phyloP scores from a whole-genome alignment of 768 basidiomycete genomes.

The Lactarius akahatsu region DNA sequence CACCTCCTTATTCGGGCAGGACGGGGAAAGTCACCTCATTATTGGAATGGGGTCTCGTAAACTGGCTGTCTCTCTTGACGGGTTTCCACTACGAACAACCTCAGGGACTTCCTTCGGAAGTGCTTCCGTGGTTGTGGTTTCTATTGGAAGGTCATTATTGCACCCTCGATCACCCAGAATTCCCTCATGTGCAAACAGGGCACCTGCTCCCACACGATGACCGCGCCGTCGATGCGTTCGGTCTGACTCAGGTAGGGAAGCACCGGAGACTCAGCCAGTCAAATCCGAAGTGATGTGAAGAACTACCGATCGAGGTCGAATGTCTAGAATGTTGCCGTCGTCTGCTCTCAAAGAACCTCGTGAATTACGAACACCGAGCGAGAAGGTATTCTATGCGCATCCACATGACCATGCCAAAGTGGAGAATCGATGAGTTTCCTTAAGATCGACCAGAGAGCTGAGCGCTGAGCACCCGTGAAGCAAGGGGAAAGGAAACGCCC shows the following conservation, averaged over 20 bases:
- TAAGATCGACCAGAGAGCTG: neutral
- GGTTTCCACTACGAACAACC: conserved; percentile 1
- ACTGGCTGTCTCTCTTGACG: conserved; percentile 8
- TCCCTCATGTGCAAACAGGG: conserved; percentile 13
- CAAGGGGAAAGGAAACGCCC: neutral
- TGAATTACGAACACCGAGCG: conserved; percentile 1
- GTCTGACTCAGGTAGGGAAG: conserved; percentile 21
- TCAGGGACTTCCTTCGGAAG: conserved; percentile 7
- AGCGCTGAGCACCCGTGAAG: conserved; percentile 2
- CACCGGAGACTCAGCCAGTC: conserved; percentile 16
- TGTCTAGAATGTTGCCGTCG: conserved; percentile 6
- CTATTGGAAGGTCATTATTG: conserved; percentile 10
- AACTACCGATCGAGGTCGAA: conserved; percentile 18
- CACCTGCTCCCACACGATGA: conserved; percentile 13
- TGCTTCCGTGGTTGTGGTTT: conserved; percentile 14
- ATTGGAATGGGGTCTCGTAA: conserved; percentile 6
- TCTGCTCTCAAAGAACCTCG: conserved; percentile 9
- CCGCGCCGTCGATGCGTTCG: conserved; percentile 12
- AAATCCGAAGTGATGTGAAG: conserved; percentile 17
- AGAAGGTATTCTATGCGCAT: conserved; percentile 9
- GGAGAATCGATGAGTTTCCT: neutral
- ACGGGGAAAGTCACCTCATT: conserved; percentile 13
- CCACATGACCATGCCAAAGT: conserved; percentile 6
- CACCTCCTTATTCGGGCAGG: conserved; percentile 7
- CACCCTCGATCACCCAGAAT: conserved; percentile 10